Base-by-base conservation (phyloP, 106 monocot genomes). In the Dendrobium catenatum region DNA sequence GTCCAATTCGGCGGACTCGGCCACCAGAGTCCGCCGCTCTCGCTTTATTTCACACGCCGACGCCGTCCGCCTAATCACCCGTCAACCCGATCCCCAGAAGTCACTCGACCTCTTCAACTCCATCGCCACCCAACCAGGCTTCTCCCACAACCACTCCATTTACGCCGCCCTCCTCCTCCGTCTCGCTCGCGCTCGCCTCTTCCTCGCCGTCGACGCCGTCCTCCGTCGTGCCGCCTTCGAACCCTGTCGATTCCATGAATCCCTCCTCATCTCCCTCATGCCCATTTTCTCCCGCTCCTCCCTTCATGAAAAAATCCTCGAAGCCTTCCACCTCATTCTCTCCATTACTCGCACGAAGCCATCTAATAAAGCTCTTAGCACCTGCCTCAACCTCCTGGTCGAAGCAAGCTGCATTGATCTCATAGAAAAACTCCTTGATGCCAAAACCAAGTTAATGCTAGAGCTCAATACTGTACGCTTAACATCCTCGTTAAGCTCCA, bases 21-120 rank as follows among this genome's bases (percentile, higher is more conserved):
- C 66, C 49, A 0, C 54, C 68, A 15, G 37, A 82, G 41, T 19
- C 79, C 55, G 85, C 20, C 87, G 64, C 43, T 19, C 81, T 55
- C 88, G 85, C 75, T 87, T 87, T 87, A 56, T 88, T 77, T 78
- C 85, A 74, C 96, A 89, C 86, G 48, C 79, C 74, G 87, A 76
- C 79, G 85, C 89, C 46, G 82, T 82, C 81, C 91, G 83, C 81
- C 79, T 92, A 37, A 92, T 94, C 80, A 49, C 67, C 86, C 77
- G 72, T 80, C 67, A 83, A 10, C 10, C 84, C 31, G 79, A 82
- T 85, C 94, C 94, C 2, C 92, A 96, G 75, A 74, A 66, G n/a
- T 89, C 94, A 55, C 90, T 96, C 20, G 88, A 94, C 86, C 31
- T 94, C 87, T 96, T 96, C 87, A 94, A 92, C 87, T 79, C 84